These are phyloP conservation scores for Chaetomium olivaceum DNA, from an alignment of 2,329 filamentous ascomycete species.

Conservation along the genomic window DNA sequence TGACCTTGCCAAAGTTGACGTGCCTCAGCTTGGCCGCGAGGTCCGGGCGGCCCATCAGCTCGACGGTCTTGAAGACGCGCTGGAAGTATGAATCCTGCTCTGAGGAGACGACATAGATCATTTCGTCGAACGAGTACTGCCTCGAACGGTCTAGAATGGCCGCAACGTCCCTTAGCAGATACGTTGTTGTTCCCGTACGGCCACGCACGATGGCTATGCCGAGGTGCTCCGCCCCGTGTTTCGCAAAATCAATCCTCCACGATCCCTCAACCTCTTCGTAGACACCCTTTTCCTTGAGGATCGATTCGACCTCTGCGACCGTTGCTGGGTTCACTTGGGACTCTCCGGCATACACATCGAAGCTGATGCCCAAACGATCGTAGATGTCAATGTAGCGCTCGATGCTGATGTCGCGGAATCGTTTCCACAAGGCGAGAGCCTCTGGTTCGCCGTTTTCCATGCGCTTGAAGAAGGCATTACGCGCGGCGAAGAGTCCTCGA, in stretches of 20 bases:
- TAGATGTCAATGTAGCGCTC: conserved; percentile 60
- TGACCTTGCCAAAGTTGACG: conserved; percentile 50
- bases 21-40: conserved; percentile 40
- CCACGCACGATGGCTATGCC: conserved; percentile 67
- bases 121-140: conserved; percentile 44
- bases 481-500: conserved; percentile 50
- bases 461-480: conserved; percentile 62
- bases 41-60: conserved; percentile 41
- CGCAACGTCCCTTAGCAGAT: conserved; percentile 69
- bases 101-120: conserved; percentile 44
- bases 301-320: conserved; percentile 59
- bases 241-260: conserved; percentile 67
- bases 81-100: conserved; percentile 42
- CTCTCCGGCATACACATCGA: conserved; percentile 68
- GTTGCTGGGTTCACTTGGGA: conserved; percentile 55
- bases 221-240: conserved; percentile 66
- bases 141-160: conserved; percentile 64
- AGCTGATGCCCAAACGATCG: conserved; percentile 59
- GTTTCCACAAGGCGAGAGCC: conserved; percentile 57
- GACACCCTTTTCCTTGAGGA: conserved; percentile 60
- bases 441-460: conserved; percentile 62
- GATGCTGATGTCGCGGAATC: conserved; percentile 61
- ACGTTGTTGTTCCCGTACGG: conserved; percentile 63
- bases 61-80: conserved; percentile 38
- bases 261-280: conserved; percentile 66